Conservation (phyloP, 2,329 filamentous ascomycete species). For the Byssothecium circinans region DNA sequence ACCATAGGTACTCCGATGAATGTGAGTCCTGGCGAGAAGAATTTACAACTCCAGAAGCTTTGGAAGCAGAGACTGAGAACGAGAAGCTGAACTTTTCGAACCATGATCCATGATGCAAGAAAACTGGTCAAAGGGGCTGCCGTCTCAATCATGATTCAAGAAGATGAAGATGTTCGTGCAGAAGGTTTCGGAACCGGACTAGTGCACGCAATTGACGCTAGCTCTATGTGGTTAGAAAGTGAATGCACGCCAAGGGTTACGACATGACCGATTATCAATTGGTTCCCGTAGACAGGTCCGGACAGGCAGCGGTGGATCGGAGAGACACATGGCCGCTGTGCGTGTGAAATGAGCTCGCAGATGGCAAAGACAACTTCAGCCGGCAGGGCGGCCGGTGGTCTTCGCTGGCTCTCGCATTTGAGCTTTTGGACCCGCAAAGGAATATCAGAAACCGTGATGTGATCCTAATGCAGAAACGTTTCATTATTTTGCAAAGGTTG, state of each 20-base stretch:
- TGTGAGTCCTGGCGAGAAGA: too few relatives aligned
- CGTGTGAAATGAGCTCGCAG: too few relatives aligned
- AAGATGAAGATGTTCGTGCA: constrained; percentile 33
- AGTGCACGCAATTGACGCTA: constrained; percentile 15
- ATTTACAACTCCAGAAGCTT: too few relatives aligned
- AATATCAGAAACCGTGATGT: constrained; percentile 1
- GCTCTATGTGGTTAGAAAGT: constrained; percentile 1
- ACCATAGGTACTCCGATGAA: too few relatives aligned
- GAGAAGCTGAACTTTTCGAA: too few relatives aligned
- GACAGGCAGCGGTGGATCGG: constrained; percentile 2
- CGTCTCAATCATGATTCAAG: constrained; percentile 27
- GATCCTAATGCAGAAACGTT: constrained; percentile 24
- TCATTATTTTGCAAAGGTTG: constrained; percentile 27
- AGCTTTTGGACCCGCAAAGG: not conserved
- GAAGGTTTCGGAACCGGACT: constrained; percentile 31
- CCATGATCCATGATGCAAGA: too few relatives aligned
- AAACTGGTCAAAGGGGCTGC: too few relatives aligned
- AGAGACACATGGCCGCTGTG: constrained; percentile 2
- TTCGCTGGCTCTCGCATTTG: not conserved
- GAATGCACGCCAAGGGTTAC: constrained; percentile 14
- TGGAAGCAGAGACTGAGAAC: too few relatives aligned
- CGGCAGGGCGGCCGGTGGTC: too few relatives aligned
- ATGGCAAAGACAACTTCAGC: too few relatives aligned
- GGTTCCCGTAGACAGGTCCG: not conserved
- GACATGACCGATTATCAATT: too few relatives aligned